Base-by-base conservation (phyloP, 306 rosid species). In the Vigna angularis region DNA sequence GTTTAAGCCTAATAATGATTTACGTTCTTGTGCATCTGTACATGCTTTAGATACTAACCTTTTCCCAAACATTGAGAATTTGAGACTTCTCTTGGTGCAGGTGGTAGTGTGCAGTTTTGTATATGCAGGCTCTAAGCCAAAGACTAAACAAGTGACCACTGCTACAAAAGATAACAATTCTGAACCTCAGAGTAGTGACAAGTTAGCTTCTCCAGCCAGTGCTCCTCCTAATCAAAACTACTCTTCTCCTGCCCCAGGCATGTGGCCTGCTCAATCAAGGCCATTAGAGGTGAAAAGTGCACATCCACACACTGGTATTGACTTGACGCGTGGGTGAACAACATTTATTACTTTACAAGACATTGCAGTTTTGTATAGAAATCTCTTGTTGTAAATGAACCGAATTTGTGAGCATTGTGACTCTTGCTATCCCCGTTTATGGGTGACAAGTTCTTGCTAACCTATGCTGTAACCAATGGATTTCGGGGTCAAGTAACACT, bases 31-130 rank as follows among this genome's bases (percentile, higher is more conserved):
- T 42, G 51, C 67, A 66, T 73, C 47, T 45, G 55, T 8, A 36
- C 18, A 75, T 44, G 73, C 24, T 66, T 58, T 15, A 76, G 50
- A 73, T 72, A 58, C 36, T 24, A 75, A 44, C 24, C 66, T 58
- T 34, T 2, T 59, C 22, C 22, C 10, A 20, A 77, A 58, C 28
- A 20, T 57, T 57, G 3, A 59, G 26, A 66, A 55, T 6, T 9
- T 59, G 73, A 58, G 51, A 74, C 77, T 56, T 66, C 63, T 57
- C 42, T 83, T 70, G 70, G 4, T 84, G 78, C 93, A 96, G 99
- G 96, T 93, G 79, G 94, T 91, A 65, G 91, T 87, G 44, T 93
- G 98, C 83, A 93, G 96, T 80, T 96, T 96, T 83, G 86, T 93
- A 62, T 75, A 93, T 80, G 98, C 93, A 8, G 64, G 76, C n/a